Evolutionary conservation across 169 alveolate species (phyloP).

Genomic region (Plasmodium cynomolgi): DNA sequence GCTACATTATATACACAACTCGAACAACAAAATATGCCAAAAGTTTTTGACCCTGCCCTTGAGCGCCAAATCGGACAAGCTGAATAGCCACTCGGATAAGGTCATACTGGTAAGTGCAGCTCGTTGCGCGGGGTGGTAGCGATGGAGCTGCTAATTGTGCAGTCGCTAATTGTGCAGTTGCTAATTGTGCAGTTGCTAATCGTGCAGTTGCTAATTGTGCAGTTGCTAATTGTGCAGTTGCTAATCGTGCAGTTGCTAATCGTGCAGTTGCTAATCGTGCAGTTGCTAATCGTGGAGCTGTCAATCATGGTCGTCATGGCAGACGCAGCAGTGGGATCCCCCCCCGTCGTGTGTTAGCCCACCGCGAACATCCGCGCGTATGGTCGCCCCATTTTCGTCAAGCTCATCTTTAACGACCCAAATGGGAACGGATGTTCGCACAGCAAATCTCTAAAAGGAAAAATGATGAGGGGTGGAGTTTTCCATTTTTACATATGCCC

Average conservation of each 20-base stretch:
- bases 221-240: background rate
- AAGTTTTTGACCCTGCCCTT: constrained; percentile 48
- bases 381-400: background rate
- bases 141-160: background rate
- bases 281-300: background rate
- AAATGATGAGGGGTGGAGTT: background rate
- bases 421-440: constrained; percentile 27
- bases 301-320: background rate
- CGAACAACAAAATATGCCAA: constrained; percentile 68
- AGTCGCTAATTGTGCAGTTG: background rate
- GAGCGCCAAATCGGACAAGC: constrained; percentile 21
- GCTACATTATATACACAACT: constrained; percentile 51
- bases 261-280: background rate
- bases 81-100: constrained; percentile 53
- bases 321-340: background rate
- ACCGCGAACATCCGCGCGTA: background rate
- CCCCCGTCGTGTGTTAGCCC: background rate
- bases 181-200: no score
- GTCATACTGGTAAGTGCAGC: constrained; percentile 39
- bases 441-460: constrained; percentile 4
- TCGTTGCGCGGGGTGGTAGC: background rate
- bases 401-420: constrained; percentile 2
- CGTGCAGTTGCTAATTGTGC: background rate
- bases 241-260: background rate
- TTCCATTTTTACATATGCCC: background rate